Conservation (phyloP, 2,329 filamentous ascomycete genomes). For the Westerdykella aurantiaca region DNA sequence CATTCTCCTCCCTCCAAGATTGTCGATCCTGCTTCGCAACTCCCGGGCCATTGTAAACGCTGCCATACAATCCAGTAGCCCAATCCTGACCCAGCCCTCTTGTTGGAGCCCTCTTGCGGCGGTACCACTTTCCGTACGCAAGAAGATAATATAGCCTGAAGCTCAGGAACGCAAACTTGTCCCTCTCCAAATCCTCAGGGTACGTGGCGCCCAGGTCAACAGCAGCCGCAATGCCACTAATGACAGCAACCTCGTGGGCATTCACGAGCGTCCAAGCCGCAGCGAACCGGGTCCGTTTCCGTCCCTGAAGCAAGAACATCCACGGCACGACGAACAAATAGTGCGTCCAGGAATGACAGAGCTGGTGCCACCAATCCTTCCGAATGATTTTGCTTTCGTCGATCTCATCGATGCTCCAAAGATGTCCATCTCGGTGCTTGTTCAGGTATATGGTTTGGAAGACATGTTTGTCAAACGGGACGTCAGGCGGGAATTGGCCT, state of each 20-base stretch:
- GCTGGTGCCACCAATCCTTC: conserved; percentile 63
- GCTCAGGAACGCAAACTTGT: conserved; percentile 54
- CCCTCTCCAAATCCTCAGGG: conserved; percentile 56
- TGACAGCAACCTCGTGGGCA: conserved; percentile 64
- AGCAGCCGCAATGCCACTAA: conserved; percentile 65
- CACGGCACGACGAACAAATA: conserved; percentile 62
- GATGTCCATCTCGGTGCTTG: conserved; percentile 47
- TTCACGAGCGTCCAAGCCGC: conserved; percentile 65
- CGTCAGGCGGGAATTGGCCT: conserved; percentile 56
- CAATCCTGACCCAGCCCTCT: conserved; percentile 50
- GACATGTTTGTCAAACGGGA: conserved; percentile 55
- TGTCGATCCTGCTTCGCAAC: conserved; percentile 48
- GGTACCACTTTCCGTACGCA: conserved; percentile 57
- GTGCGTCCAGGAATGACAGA: conserved; percentile 59
- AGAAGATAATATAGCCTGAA: conserved; percentile 59
- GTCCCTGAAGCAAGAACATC: conserved; percentile 66
- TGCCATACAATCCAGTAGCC: conserved; percentile 55
- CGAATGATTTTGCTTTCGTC: conserved; percentile 55
- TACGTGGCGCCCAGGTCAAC: conserved; percentile 64
- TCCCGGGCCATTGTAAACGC: conserved; percentile 55
- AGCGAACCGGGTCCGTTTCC: conserved; percentile 57
- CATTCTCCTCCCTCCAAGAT: conserved; percentile 49
- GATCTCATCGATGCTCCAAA: conserved; percentile 58
- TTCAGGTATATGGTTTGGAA: conserved; percentile 67
- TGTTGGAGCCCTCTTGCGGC: conserved; percentile 35